Base-by-base conservation (phyloP, 129 eudicot species). In the Ambrosia artemisiifolia region DNA sequence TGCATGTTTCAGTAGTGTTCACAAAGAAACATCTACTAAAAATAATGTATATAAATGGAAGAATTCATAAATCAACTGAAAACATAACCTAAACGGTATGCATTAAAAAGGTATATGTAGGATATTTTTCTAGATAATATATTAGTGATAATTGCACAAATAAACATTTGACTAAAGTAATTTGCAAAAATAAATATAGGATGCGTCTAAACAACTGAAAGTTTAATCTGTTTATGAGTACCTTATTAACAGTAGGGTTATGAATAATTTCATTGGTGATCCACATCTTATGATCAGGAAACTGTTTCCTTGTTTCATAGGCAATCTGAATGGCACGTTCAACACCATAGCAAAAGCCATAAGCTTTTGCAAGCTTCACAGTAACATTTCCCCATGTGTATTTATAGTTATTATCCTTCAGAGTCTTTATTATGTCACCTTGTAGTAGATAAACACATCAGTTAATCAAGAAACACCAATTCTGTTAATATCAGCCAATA, bases 191-290 rank as follows among this genome's bases (percentile, higher is more conserved):
- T n/a, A n/a, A n/a, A n/a, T n/a, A n/a, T n/a, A n/a, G n/a, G n/a
- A n/a, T n/a, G n/a, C n/a, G n/a, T n/a, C n/a, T n/a, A n/a, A n/a
- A n/a, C n/a, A n/a, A n/a, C n/a, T n/a, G n/a, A n/a, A n/a, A n/a
- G n/a, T n/a, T n/a, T n/a, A n/a, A n/a, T n/a, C n/a, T n/a, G n/a
- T n/a, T n/a, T n/a, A n/a, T n/a, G n/a, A n/a, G n/a, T n/a, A 89
- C 96, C 98, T 84, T 81, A 59, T 89, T 92, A 67, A 92, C 96
- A 60, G 91, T 92, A n/a, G 98, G 98, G 59, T 89, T 92, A 75
- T 92, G 98, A 74, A 92, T 87, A 24, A 92, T 92, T 67, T 92
- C 95, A 69, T 89, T 92, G 8, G 98, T 92, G 62, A 92, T 75
- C 98, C 96, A 92, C n/a, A 92, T 87, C 77, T 68, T 89, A 79